phyloP scores from a whole-genome alignment of 257 asterid genomes.

The Solanum ossicruentum region DNA sequence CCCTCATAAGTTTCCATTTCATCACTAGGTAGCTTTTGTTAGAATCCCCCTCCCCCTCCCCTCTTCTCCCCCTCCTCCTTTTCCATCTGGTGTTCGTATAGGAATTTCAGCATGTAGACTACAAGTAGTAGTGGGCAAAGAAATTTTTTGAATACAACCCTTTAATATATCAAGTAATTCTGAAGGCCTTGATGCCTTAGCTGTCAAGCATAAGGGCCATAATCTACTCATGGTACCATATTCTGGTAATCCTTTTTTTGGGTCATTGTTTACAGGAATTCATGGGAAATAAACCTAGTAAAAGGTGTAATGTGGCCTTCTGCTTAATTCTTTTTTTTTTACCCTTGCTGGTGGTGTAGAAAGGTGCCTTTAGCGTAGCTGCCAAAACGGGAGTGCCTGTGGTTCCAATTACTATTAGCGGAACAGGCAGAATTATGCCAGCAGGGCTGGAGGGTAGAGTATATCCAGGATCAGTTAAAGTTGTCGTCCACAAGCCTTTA shows the following conservation, averaged over 20 bases:
- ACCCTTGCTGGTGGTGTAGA: slow-evolving; percentile 27
- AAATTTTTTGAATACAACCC: background rate
- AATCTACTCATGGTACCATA: background rate
- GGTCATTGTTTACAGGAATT: background rate
- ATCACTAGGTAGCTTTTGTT: background rate
- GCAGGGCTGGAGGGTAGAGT: slow-evolving; percentile 66
- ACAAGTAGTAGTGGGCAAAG: background rate
- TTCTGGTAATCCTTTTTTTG: background rate
- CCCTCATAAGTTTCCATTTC: background rate
- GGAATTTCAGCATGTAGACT: background rate
- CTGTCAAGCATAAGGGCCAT: background rate
- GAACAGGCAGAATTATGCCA: slow-evolving; percentile 92
- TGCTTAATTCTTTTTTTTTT: background rate
- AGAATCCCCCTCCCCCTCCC: background rate
- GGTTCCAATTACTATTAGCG: slow-evolving; percentile 71
- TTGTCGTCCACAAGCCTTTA: slow-evolving; percentile 57
- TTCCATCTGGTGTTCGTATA: background rate
- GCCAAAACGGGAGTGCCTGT: slow-evolving; percentile 79
- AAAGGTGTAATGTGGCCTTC: background rate
- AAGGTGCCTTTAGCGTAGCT: slow-evolving; percentile 93
- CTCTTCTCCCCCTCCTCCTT: background rate
- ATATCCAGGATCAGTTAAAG: slow-evolving; percentile 62
- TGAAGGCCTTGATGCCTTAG: background rate
- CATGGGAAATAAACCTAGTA: background rate
- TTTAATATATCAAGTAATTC: too few species aligned